These are phyloP conservation scores for Blastomyces percursus DNA, from an alignment of 2,329 filamentous ascomycete genomes.

Conservation along the genomic window DNA sequence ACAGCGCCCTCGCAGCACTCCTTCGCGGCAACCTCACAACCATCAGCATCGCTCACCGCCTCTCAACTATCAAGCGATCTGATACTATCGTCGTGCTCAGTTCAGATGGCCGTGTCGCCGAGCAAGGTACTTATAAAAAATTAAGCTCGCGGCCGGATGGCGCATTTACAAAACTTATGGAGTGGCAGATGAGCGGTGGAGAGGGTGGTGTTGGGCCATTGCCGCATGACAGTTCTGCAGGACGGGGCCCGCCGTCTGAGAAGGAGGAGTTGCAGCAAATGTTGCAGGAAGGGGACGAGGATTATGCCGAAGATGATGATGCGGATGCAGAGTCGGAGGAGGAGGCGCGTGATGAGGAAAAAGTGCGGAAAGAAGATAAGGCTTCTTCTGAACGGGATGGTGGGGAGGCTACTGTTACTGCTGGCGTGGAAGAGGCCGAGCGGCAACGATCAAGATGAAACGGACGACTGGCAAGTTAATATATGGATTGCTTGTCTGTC, in stretches of 20 bases:
- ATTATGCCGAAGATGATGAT: slow-evolving; percentile 27
- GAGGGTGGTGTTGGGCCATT: slow-evolving; percentile 35
- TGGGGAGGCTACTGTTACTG: background rate
- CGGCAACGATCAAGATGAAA: background rate
- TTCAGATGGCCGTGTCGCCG: slow-evolving; percentile 75
- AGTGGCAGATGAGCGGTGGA: slow-evolving; percentile 92
- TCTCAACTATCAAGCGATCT: slow-evolving; percentile 92
- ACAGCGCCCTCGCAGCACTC: slow-evolving; percentile 71
- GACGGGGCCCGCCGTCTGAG: slow-evolving; percentile 33
- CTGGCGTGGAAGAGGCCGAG: background rate
- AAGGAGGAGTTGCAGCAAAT: slow-evolving; percentile 42
- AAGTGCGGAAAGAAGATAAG: background rate
- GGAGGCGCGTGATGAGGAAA: background rate
- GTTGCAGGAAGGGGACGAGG: slow-evolving; percentile 26
- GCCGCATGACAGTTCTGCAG: slow-evolving; percentile 9
- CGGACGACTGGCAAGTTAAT: background rate
- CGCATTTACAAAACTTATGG: slow-evolving; percentile 92
- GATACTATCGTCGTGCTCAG: slow-evolving; percentile 90
- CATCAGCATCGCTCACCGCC: slow-evolving; percentile 90
- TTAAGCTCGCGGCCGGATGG: slow-evolving; percentile 63
- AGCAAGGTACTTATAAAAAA: slow-evolving; percentile 73
- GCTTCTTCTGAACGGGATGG: background rate
- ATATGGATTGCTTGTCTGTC: background rate
- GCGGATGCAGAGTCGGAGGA: slow-evolving; percentile 12
- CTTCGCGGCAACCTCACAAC: slow-evolving; percentile 86